phyloP scores from a whole-genome alignment of 129 eudicot species.

The Lonicera japonica region DNA sequence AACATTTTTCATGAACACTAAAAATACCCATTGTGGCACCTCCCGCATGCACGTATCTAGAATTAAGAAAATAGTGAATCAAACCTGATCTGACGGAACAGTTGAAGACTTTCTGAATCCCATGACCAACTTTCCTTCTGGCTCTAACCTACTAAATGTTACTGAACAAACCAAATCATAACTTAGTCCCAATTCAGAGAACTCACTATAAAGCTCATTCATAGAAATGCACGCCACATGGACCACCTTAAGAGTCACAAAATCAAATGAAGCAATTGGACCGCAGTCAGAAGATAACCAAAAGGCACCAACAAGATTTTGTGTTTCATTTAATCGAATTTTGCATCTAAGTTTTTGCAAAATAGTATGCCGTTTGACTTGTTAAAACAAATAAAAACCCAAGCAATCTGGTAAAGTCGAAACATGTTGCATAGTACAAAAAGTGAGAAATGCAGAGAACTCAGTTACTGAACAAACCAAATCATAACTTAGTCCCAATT shows the following conservation, averaged over 20 bases:
- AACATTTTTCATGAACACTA: background rate
- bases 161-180: conserved; percentile 42
- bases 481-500: conserved; percentile 16
- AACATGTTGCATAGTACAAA: background rate
- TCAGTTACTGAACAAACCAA: conserved; percentile 58
- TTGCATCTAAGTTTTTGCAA: background rate
- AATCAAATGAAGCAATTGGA: background rate
- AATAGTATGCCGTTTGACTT: background rate
- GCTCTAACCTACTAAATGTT: conserved; percentile 81
- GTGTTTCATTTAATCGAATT: background rate
- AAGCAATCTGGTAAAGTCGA: background rate
- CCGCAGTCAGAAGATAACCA: background rate
- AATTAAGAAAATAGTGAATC: conserved; percentile 4
- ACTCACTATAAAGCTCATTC: conserved; percentile 3
- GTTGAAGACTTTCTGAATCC: conserved; percentile 64
- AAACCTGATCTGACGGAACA: conserved; percentile 48
- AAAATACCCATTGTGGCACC: background rate
- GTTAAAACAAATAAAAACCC: background rate
- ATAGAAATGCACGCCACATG: background rate
- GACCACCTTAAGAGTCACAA: background rate
- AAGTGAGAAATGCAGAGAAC: too few relatives aligned
- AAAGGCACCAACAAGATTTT: background rate
- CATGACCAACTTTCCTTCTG: conserved; percentile 82
- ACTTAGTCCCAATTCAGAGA: conserved; percentile 13
- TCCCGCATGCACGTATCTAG: background rate